Evolutionary conservation across 345 rosid genomes (phyloP).

Genomic region (Hibiscus syriacus): DNA sequence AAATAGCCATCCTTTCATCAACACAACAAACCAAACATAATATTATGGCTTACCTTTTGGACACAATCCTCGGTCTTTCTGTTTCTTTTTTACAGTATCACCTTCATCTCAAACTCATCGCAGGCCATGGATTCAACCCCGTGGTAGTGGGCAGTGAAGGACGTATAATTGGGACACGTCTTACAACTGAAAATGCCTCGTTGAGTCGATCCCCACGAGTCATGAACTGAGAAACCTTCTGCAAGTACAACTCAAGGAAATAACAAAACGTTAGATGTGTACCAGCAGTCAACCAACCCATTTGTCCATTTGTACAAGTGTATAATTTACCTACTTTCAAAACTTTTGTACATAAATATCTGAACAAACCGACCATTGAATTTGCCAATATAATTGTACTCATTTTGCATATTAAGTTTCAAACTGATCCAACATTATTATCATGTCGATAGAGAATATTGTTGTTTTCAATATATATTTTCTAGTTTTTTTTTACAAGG

Average conservation of each 20-base stretch:
- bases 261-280: neutral
- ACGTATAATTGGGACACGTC: constrained; percentile 66
- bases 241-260: constrained; percentile 15
- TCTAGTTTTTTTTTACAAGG: too few species aligned
- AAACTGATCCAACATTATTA: too few species aligned
- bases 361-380: too few species aligned
- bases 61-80: neutral
- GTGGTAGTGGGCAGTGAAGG: constrained; percentile 55
- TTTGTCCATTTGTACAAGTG: neutral
- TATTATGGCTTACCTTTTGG: constrained; percentile 2
- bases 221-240: constrained; percentile 70
- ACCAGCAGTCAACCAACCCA: neutral
- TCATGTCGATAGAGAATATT: too few species aligned
- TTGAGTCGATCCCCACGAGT: constrained; percentile 72
- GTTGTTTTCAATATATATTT: too few species aligned
- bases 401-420: too few species aligned
- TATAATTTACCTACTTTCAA: neutral
- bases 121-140: constrained; percentile 72
- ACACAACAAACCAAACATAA: constrained; percentile 1
- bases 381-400: too few species aligned
- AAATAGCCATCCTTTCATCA: neutral
- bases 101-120: constrained; percentile 58
- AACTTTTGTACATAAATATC: too few species aligned
- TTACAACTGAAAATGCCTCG: constrained; percentile 80
- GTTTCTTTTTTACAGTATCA: neutral